Conservation (phyloP, 2,329 filamentous ascomycete species). For the Epichloe aotearoae region DNA sequence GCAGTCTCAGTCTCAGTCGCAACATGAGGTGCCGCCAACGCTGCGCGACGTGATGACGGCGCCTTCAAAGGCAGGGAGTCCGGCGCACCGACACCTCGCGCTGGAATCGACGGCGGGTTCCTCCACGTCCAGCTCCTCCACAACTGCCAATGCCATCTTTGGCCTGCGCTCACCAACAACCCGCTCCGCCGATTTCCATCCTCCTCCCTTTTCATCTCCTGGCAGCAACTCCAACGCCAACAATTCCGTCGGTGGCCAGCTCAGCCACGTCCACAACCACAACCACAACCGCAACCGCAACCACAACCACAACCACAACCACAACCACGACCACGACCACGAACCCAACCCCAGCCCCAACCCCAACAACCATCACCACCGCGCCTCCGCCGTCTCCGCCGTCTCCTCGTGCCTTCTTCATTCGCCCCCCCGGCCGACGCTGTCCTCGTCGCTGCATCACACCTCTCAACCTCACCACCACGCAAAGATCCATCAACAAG, state of each 20-base stretch:
- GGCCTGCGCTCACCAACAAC: conserved; percentile 38
- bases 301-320: conserved; percentile 8
- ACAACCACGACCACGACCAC: background rate
- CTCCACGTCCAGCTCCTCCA: background rate
- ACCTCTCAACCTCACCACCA: conserved; percentile 2
- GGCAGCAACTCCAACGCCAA: conserved; percentile 16
- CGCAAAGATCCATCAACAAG: background rate
- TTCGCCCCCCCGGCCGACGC: conserved; percentile 15
- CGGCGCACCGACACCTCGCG: conserved; percentile 1
- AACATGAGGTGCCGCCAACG: conserved; percentile 17
- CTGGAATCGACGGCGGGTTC: background rate
- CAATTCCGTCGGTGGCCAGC: conserved; percentile 16
- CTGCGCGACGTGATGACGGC: conserved; percentile 35
- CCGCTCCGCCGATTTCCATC: conserved; percentile 22
- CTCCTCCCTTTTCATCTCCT: conserved; percentile 18
- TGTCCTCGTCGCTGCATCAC: conserved; percentile 9
- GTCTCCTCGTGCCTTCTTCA: conserved; percentile 15
- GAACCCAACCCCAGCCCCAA: conserved; percentile 11
- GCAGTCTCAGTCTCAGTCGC: conserved; percentile 10
- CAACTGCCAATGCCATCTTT: conserved; percentile 20
- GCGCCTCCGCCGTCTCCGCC: conserved; percentile 15
- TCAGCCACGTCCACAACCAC: conserved; percentile 10
- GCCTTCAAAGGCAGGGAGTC: conserved; percentile 2
- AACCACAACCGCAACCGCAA: conserved; percentile 9
- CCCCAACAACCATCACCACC: conserved; percentile 12